These are phyloP conservation scores for Kuraishia piskuri DNA, from an alignment of 805 yeast genomes.

Conservation along the genomic window DNA sequence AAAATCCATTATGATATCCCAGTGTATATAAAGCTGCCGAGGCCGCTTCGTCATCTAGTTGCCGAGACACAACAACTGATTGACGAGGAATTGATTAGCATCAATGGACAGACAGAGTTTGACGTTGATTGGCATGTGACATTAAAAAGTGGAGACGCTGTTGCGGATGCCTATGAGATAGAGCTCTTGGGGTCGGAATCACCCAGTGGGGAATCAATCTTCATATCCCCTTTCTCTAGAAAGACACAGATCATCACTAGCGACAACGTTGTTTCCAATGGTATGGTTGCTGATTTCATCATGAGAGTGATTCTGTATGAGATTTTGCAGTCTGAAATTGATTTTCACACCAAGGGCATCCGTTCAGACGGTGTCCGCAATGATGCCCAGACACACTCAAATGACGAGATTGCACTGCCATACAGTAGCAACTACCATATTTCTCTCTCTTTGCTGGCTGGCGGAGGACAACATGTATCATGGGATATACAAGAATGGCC, in stretches of 20 bases:
- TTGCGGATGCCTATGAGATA: conserved; percentile 28
- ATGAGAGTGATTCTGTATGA: conserved; percentile 27
- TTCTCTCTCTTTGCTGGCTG: conserved; percentile 67
- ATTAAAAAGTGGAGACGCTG: conserved; percentile 17
- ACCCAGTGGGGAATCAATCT: conserved; percentile 13
- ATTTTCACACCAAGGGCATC: conserved; percentile 13
- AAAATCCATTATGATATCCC: conserved; percentile 29
- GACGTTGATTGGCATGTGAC: conserved; percentile 24
- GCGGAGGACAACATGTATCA: conserved; percentile 52
- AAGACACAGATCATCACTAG: conserved; percentile 23
- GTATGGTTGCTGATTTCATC: conserved; percentile 27
- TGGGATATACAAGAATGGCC: conserved; percentile 68
- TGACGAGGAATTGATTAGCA: conserved; percentile 19
- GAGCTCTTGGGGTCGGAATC: conserved; percentile 19
- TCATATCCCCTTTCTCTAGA: conserved; percentile 29
- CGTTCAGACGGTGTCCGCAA: not conserved
- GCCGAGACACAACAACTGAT: conserved; percentile 26
- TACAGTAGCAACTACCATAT: conserved; percentile 64
- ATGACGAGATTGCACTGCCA: conserved; percentile 33
- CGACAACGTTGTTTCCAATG: conserved; percentile 15
- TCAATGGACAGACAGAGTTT: conserved; percentile 12
- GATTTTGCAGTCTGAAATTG: conserved; percentile 31
- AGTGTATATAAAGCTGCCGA: conserved; percentile 28
- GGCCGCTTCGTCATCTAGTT: conserved; percentile 21
- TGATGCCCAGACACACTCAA: conserved; percentile 4